Conservation (phyloP, 352 stramenopile genomes). For the Phytophthora syringae region DNA sequence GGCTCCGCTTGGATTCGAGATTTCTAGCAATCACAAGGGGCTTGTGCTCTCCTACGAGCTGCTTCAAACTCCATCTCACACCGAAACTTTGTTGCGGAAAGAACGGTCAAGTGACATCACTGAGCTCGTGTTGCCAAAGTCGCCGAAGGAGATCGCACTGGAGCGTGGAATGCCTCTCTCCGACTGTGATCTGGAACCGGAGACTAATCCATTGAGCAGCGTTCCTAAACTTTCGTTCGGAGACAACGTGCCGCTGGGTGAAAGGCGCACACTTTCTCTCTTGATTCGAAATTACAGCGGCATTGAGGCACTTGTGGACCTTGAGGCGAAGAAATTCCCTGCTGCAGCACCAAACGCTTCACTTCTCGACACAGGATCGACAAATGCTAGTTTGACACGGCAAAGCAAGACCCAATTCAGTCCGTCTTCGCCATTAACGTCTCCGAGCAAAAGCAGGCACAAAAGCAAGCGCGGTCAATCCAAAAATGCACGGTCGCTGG, state of each 20-base stretch:
- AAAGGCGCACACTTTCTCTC: slow-evolving; percentile 54
- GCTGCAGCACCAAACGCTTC: slow-evolving; percentile 13
- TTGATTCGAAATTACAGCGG: slow-evolving; percentile 83
- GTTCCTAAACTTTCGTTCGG: slow-evolving; percentile 72
- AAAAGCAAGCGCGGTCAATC: slow-evolving; percentile 4
- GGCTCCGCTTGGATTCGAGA: slow-evolving; percentile 66
- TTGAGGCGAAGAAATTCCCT: slow-evolving; percentile 69
- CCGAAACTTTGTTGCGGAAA: background rate
- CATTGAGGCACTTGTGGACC: slow-evolving; percentile 65
- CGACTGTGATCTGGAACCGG: slow-evolving; percentile 57
- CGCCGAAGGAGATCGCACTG: slow-evolving; percentile 47
- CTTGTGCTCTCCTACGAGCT: slow-evolving; percentile 84
- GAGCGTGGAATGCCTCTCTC: slow-evolving; percentile 46
- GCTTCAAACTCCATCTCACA: slow-evolving; percentile 14
- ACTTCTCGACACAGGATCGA: background rate
- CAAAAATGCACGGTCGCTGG: slow-evolving; percentile 3
- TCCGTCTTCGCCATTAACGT: slow-evolving; percentile 10
- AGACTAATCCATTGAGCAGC: slow-evolving; percentile 37
- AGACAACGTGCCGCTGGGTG: slow-evolving; percentile 60
- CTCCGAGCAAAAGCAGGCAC: slow-evolving; percentile 19
- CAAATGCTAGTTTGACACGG: background rate
- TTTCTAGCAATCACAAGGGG: slow-evolving; percentile 73
- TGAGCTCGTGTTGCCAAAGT: slow-evolving; percentile 27
- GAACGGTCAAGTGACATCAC: slow-evolving; percentile 1
- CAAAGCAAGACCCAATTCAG: slow-evolving; percentile 2